These are phyloP conservation scores for Malus hybrid DNA, from an alignment of 331 rosid genomes.

Conservation along the genomic window DNA sequence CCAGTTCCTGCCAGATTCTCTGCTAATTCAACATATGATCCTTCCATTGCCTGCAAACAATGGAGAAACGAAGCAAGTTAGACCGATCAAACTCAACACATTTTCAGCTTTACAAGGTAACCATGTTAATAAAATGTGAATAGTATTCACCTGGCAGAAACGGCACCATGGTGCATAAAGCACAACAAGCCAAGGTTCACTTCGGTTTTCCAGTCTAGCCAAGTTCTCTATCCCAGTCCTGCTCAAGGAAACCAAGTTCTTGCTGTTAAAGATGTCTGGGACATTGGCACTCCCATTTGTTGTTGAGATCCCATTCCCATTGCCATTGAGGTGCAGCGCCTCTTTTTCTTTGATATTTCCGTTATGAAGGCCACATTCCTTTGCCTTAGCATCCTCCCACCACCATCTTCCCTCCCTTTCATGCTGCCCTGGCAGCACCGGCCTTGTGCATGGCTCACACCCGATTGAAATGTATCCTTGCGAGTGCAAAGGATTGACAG, in stretches of 20 bases:
- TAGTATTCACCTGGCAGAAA: conserved; percentile 26
- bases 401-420: conserved; percentile 99
- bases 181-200: conserved; percentile 83
- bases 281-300: conserved; percentile 30
- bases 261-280: conserved; percentile 55
- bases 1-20: conserved; percentile 64
- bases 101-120: background rate
- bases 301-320: conserved; percentile 27
- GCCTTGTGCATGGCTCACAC: conserved; percentile 96
- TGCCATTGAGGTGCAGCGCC: background rate
- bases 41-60: conserved; percentile 59
- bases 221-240: conserved; percentile 81
- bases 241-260: conserved; percentile 56
- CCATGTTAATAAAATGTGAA: background rate
- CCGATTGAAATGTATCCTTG: conserved; percentile 92
- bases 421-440: conserved; percentile 93
- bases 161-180: conserved; percentile 99
- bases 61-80: background rate
- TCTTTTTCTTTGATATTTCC: conserved; percentile 67
- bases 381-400: conserved; percentile 98
- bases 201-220: conserved; percentile 53
- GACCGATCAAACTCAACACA: background rate
- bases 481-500: conserved; percentile 76
- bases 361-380: conserved; percentile 98
- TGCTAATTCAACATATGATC: conserved; percentile 66